Evolutionary conservation across 2,329 filamentous ascomycete genomes (phyloP).

Genomic region (Penicillium fuscoglaucum): DNA sequence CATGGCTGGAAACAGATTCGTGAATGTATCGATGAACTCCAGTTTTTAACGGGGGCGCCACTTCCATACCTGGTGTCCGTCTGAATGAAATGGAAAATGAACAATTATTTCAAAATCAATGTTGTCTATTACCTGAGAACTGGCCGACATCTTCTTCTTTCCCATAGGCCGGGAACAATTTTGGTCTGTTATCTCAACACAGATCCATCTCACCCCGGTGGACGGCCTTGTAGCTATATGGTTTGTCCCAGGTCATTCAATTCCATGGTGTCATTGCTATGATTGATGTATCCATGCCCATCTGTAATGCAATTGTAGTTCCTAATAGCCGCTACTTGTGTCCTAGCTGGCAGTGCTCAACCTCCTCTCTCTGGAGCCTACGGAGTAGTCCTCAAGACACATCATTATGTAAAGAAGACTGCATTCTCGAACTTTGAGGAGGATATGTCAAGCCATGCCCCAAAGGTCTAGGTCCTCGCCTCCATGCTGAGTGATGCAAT

Average conservation of each 20-base stretch:
- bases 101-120: slow-evolving; percentile 32
- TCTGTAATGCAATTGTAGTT: neutral
- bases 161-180: neutral
- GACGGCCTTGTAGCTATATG: slow-evolving; percentile 7
- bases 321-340: no score
- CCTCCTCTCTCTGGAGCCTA: neutral
- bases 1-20: slow-evolving; percentile 45
- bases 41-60: slow-evolving; percentile 39
- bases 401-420: neutral
- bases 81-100: slow-evolving; percentile 47
- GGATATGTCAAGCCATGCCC: neutral
- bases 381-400: no score
- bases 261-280: neutral
- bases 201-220: neutral
- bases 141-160: slow-evolving; percentile 1
- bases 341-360: neutral
- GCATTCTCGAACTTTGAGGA: neutral
- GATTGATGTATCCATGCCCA: neutral
- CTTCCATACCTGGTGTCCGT: slow-evolving; percentile 37
- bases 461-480: slow-evolving; percentile 5
- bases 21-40: slow-evolving; percentile 45
- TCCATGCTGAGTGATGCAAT: neutral
- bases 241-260: neutral
- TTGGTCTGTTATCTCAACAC: neutral
- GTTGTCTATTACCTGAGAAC: slow-evolving; percentile 11